Conservation (phyloP, 352 stramenopile species). For the Pythium brachiatum region DNA sequence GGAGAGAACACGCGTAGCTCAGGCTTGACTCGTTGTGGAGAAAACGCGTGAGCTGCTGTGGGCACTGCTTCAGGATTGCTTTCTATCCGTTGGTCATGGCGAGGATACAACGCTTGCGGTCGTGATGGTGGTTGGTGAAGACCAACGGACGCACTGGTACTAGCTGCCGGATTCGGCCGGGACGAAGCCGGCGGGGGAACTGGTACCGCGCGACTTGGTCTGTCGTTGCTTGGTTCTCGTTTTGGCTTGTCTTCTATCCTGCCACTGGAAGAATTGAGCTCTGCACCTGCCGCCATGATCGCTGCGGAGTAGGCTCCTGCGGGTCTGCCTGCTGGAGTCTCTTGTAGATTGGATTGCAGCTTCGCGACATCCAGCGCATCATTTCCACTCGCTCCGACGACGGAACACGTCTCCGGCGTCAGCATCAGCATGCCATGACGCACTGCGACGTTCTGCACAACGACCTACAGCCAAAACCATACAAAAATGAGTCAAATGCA, state of each 20-base stretch:
- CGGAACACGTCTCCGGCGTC: constrained; percentile 59
- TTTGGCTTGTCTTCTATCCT: background rate
- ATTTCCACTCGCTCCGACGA: constrained; percentile 47
- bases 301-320: constrained; percentile 56
- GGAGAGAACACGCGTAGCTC: constrained; percentile 2
- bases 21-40: too few relatives aligned
- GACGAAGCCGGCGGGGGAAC: background rate
- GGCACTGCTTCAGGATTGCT: background rate
- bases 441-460: constrained; percentile 61
- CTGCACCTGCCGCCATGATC: constrained; percentile 33
- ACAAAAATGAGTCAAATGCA: background rate
- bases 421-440: constrained; percentile 73
- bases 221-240: background rate
- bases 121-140: background rate
- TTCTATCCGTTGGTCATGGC: background rate
- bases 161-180: background rate
- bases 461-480: constrained; percentile 30
- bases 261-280: background rate
- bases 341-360: constrained; percentile 15
- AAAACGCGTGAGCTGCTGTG: too few relatives aligned
- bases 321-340: background rate
- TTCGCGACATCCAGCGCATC: constrained; percentile 17
- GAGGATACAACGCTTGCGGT: background rate
- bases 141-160: background rate
- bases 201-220: background rate